Conservation (phyloP, 352 stramenopile species). For the Pythium vanterpoolii region DNA sequence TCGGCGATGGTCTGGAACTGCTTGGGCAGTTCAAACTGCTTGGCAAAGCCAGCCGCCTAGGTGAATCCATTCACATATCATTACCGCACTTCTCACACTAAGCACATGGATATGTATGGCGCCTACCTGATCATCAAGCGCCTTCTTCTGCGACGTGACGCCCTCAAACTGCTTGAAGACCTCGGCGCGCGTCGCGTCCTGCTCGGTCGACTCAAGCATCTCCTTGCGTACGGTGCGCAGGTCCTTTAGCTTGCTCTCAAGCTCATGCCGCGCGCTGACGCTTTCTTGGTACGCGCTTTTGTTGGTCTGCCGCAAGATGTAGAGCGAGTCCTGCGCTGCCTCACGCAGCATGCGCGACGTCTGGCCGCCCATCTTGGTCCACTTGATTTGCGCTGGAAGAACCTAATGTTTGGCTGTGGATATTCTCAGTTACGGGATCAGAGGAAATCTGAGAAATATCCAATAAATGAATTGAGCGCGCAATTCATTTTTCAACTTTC, state of each 20-base stretch:
- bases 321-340: conserved; percentile 74
- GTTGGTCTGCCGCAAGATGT: conserved; percentile 80
- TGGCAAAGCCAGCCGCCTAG: conserved; percentile 59
- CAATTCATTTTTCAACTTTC: conserved; percentile 23
- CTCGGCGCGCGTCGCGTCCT: conserved; percentile 46
- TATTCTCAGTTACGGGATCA: conserved; percentile 18
- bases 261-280: conserved; percentile 43
- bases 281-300: conserved; percentile 63
- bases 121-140: conserved; percentile 46
- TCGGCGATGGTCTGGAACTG: conserved; percentile 70
- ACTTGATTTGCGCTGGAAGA: neutral
- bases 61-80: neutral
- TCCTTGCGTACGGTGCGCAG: conserved; percentile 54
- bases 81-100: neutral
- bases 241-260: conserved; percentile 59
- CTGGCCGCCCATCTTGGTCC: conserved; percentile 57
- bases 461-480: conserved; percentile 18
- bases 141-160: conserved; percentile 59
- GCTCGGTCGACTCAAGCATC: conserved; percentile 54
- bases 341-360: conserved; percentile 77
- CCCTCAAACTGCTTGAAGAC: conserved; percentile 58
- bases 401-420: neutral
- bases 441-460: conserved; percentile 12
- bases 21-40: conserved; percentile 73
- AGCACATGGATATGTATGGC: neutral